A percentile compares a stretch with the other conserved stretches of the same genome.
Conservation (phyloP, 75 land plant genomes). For the Larix kaempferi region DNA sequence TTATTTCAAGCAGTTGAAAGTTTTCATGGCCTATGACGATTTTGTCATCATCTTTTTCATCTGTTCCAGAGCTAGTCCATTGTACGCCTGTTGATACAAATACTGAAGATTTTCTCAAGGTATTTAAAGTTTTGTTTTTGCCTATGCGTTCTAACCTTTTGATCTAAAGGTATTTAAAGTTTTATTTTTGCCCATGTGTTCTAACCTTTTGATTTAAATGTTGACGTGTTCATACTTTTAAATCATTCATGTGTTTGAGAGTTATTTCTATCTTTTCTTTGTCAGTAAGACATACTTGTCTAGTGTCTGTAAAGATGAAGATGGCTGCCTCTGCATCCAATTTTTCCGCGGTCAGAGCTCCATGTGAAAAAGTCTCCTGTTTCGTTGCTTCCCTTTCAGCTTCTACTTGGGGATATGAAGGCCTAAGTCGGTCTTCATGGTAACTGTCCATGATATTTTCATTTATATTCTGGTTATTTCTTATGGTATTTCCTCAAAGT, state of each 20-base stretch:
- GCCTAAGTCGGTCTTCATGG: background rate
- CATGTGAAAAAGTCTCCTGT: background rate
- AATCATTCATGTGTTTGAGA: no score
- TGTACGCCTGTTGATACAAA: no score
- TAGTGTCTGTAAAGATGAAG: no score
- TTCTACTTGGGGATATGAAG: background rate
- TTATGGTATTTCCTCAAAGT: background rate
- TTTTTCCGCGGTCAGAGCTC: constrained; percentile 1
- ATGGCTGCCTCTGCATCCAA: background rate
- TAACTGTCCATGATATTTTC: background rate
- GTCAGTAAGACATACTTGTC: no score
- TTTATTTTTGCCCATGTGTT: no score
- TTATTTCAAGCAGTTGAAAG: background rate
- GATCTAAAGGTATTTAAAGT: no score
- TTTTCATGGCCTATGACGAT: background rate
- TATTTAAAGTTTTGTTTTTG: no score
- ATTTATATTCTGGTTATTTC: background rate
- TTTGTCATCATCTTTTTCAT: background rate
- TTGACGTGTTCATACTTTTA: no score
- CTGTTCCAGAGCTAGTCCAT: background rate
- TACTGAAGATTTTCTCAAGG: no score
- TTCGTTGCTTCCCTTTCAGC: background rate
- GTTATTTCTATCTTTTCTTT: no score
- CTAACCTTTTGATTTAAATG: no score
- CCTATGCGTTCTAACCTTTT: no score